These are phyloP conservation scores for Verbascum thapsus DNA, from an alignment of 257 asterid species.

Conservation along the genomic window DNA sequence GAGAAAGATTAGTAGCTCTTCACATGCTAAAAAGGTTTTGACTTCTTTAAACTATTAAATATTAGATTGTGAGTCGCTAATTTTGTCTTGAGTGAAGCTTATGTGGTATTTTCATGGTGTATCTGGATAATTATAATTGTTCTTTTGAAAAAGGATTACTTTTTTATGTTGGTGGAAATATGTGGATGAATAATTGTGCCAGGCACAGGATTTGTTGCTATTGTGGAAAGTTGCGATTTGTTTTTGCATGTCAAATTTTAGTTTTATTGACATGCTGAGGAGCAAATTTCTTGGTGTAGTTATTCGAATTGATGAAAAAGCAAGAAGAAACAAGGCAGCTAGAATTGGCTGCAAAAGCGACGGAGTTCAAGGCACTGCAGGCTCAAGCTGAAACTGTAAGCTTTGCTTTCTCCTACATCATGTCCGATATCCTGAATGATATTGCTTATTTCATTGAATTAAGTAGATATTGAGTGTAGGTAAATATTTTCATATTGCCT, in stretches of 20 bases:
- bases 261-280: conserved; percentile 3
- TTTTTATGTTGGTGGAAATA: not conserved
- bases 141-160: not conserved
- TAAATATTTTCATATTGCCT: no score
- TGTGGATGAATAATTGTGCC: not conserved
- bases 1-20: conserved; percentile 46
- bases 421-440: no score
- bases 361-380: conserved; percentile 74
- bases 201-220: not conserved
- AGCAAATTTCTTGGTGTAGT: conserved; percentile 43
- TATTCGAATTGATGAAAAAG: conserved; percentile 61
- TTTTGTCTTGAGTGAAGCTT: not conserved
- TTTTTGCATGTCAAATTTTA: not conserved
- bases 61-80: not conserved
- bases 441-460: not conserved
- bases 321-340: conserved; percentile 72
- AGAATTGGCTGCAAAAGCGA: conserved; percentile 53
- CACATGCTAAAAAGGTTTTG: conserved; percentile 62
- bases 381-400: conserved; percentile 83
- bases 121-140: not conserved
- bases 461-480: not conserved
- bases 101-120: no score
- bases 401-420: not conserved
- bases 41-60: not conserved
- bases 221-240: not conserved